phyloP scores from a whole-genome alignment of 768 basidiomycete species.

The Auricularia sp. region DNA sequence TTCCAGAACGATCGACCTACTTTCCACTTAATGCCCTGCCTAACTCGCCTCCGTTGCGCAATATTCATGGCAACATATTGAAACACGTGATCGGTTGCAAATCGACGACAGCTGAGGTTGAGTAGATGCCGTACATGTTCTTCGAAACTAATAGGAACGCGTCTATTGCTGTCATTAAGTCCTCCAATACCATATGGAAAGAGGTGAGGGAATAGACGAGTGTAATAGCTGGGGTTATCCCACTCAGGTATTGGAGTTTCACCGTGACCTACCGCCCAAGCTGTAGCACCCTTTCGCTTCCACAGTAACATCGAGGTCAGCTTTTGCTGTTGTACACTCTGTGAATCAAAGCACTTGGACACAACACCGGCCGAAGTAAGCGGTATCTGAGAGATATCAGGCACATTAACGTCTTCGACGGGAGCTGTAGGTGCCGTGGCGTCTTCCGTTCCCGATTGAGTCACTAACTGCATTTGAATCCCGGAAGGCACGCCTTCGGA shows the following conservation, averaged over 20 bases:
- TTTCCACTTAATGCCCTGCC: not conserved
- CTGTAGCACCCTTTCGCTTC: too few relatives aligned
- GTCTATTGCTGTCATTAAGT: not conserved
- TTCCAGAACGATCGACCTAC: not conserved
- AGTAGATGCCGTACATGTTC: not conserved
- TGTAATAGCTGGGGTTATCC: not conserved
- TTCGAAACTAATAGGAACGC: too few relatives aligned
- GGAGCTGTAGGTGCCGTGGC: too few relatives aligned
- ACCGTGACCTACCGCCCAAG: not conserved
- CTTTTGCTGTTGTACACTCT: too few relatives aligned
- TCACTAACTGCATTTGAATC: too few relatives aligned
- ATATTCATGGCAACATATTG: not conserved
- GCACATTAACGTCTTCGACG: too few relatives aligned
- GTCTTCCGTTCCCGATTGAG: too few relatives aligned
- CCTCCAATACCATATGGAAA: not conserved
- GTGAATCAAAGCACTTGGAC: too few relatives aligned
- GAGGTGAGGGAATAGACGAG: not conserved
- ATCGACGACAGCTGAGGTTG: not conserved
- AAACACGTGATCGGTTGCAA: not conserved
- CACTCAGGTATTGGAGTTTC: not conserved
- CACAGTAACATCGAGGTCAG: too few relatives aligned
- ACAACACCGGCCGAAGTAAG: too few relatives aligned
- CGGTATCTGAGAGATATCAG: too few relatives aligned
- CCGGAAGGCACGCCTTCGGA: too few relatives aligned
- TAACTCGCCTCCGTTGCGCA: not conserved